Evolutionary conservation across 2,329 filamentous ascomycete genomes (phyloP).

Genomic region (Ceratocystis albifundus): DNA sequence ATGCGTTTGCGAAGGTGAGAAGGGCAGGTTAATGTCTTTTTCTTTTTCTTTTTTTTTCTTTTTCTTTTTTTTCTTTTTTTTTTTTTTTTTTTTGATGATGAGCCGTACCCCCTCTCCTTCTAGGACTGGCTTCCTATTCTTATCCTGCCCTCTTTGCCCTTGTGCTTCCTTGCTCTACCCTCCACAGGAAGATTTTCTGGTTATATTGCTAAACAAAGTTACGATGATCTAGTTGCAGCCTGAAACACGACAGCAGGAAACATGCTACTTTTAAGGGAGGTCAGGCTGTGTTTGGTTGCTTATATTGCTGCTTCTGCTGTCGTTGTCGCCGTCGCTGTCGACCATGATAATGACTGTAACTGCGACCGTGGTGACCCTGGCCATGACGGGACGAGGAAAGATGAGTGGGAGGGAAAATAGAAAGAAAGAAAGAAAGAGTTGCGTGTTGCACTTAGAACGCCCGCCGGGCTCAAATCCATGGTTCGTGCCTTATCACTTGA

Average conservation of each 20-base stretch:
- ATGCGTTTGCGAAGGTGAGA: too few relatives aligned
- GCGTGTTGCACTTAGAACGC: background rate
- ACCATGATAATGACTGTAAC: too few relatives aligned
- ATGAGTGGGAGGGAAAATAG: background rate
- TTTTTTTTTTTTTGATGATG: too few relatives aligned
- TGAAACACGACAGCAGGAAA: background rate
- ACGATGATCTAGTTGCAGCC: constrained; percentile 6
- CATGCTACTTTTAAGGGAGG: too few relatives aligned
- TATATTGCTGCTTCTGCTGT: too few relatives aligned
- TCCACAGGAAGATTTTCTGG: background rate
- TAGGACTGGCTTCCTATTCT: too few relatives aligned
- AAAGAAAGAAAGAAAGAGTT: too few relatives aligned
- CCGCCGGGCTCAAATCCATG: background rate
- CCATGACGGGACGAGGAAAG: background rate
- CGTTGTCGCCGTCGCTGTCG: too few relatives aligned
- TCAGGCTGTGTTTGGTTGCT: too few relatives aligned
- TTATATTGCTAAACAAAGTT: background rate
- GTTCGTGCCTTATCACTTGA: background rate
- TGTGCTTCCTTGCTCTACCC: background rate
- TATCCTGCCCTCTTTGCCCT: background rate
- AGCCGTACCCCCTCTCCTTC: background rate
- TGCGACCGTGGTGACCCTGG: background rate
- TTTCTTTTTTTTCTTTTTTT: too few relatives aligned
- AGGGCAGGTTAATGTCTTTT: too few relatives aligned
- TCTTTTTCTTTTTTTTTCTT: too few relatives aligned